These are phyloP conservation scores for Wickerhamiella shivajii DNA, from an alignment of 805 yeast species.

Conservation along the genomic window DNA sequence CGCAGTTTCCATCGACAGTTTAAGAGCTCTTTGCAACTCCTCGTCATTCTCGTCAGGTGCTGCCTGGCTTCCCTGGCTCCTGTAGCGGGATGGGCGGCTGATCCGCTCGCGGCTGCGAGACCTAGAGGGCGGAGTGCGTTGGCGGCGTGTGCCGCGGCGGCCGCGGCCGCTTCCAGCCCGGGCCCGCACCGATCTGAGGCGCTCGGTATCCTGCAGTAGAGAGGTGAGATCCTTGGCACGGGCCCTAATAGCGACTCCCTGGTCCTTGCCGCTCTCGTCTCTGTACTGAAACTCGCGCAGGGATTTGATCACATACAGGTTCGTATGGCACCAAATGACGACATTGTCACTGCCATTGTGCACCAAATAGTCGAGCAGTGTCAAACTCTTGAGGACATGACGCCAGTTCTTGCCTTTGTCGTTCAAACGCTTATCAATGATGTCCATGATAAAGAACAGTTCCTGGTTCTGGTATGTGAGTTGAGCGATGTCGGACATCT, in stretches of 20 bases:
- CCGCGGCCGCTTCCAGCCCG: slow-evolving; percentile 20
- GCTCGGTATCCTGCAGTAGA: slow-evolving; percentile 67
- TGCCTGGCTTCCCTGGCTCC: slow-evolving; percentile 28
- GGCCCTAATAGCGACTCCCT: slow-evolving; percentile 75
- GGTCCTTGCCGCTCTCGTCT: slow-evolving; percentile 69
- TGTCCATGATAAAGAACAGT: slow-evolving; percentile 82
- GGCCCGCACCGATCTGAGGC: slow-evolving; percentile 56
- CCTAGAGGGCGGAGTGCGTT: slow-evolving; percentile 9
- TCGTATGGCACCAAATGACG: slow-evolving; percentile 83
- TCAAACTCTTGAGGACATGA: slow-evolving; percentile 82
- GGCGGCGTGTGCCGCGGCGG: slow-evolving; percentile 8
- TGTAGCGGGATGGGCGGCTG: slow-evolving; percentile 20
- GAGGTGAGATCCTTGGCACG: slow-evolving; percentile 80
- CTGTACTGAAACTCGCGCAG: slow-evolving; percentile 74
- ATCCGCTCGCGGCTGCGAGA: slow-evolving; percentile 20
- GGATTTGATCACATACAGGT: slow-evolving; percentile 75
- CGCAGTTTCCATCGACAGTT: slow-evolving; percentile 65
- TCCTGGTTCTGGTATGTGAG: slow-evolving; percentile 58
- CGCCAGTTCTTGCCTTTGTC: slow-evolving; percentile 97
- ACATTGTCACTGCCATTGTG: slow-evolving; percentile 78
- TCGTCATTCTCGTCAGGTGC: slow-evolving; percentile 35
- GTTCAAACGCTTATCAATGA: slow-evolving; percentile 78
- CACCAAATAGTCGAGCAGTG: slow-evolving; percentile 77
- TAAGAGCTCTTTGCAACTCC: slow-evolving; percentile 67
- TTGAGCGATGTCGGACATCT: slow-evolving; percentile 72